Conservation (phyloP, 2,329 filamentous ascomycete species). For the Beauveria varroae region DNA sequence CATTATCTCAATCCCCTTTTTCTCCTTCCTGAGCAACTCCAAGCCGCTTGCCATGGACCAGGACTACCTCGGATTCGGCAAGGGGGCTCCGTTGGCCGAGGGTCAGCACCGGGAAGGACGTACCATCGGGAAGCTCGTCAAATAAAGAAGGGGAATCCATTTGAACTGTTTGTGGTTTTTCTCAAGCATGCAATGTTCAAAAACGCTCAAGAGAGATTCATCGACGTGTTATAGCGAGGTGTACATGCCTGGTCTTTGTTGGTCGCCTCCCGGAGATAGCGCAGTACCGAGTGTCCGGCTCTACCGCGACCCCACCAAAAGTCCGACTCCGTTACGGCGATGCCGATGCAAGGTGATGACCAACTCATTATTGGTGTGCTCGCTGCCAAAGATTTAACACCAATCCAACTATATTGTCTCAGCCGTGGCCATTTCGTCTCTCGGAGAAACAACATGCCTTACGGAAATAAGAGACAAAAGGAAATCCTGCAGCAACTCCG, state of each 20-base stretch:
- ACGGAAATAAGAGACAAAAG: too few relatives aligned
- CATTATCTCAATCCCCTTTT: background rate
- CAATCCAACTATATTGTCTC: too few relatives aligned
- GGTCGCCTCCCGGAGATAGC: background rate
- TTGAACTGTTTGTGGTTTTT: background rate
- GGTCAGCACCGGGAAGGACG: background rate
- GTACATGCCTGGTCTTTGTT: background rate
- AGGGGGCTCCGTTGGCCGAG: background rate
- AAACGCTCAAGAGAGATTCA: background rate
- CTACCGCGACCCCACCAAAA: background rate
- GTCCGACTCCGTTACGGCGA: background rate
- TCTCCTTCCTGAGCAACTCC: background rate
- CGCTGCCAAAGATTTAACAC: too few relatives aligned
- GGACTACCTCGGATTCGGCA: background rate
- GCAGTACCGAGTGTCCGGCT: background rate
- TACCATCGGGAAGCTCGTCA: background rate
- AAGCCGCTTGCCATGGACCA: background rate
- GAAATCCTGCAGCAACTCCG: too few relatives aligned
- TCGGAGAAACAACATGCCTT: too few relatives aligned
- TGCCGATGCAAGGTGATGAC: background rate
- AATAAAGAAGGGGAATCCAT: background rate
- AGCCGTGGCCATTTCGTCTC: too few relatives aligned
- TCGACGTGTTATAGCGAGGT: background rate
- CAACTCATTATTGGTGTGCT: background rate
- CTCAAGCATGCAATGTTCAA: background rate